Percentiles rank a stretch among this genome's conserved stretches.
Evolutionary conservation across 768 basidiomycete genomes (phyloP).

Genomic region (Rhizopogon salebrosus): DNA sequence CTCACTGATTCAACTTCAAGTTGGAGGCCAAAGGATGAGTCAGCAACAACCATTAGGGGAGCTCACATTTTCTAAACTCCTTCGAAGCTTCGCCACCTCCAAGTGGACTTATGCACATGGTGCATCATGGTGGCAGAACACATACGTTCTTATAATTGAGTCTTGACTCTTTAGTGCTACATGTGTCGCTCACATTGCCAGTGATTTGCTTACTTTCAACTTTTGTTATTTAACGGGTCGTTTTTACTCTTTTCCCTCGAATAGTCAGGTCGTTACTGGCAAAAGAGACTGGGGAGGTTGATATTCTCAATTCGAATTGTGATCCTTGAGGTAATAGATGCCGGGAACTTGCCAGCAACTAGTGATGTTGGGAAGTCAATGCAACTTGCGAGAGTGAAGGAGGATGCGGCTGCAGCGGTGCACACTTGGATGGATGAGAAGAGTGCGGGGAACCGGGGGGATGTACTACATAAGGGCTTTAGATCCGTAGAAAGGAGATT

Average conservation of each 20-base stretch:
- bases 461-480: background rate
- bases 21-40: too few relatives aligned
- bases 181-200: background rate
- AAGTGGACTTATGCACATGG: too few relatives aligned
- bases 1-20: too few relatives aligned
- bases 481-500: background rate
- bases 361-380: slow-evolving; percentile 66
- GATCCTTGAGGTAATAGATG: slow-evolving; percentile 57
- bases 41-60: too few relatives aligned
- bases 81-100: too few relatives aligned
- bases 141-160: too few relatives aligned
- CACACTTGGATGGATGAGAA: slow-evolving; percentile 69
- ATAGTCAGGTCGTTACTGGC: slow-evolving; percentile 68
- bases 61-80: too few relatives aligned
- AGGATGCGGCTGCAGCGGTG: slow-evolving; percentile 58
- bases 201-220: slow-evolving; percentile 26
- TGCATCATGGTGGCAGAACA: too few relatives aligned
- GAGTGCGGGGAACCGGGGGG: slow-evolving; percentile 16
- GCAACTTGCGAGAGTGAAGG: slow-evolving; percentile 51
- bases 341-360: slow-evolving; percentile 54
- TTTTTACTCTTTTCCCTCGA: slow-evolving; percentile 70
- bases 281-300: slow-evolving; percentile 61
- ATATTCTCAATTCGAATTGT: slow-evolving; percentile 61
- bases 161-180: too few relatives aligned
- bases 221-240: slow-evolving; percentile 69